These are phyloP conservation scores for Lizonia empirigonia DNA, from an alignment of 2,329 filamentous ascomycete genomes.

Conservation along the genomic window DNA sequence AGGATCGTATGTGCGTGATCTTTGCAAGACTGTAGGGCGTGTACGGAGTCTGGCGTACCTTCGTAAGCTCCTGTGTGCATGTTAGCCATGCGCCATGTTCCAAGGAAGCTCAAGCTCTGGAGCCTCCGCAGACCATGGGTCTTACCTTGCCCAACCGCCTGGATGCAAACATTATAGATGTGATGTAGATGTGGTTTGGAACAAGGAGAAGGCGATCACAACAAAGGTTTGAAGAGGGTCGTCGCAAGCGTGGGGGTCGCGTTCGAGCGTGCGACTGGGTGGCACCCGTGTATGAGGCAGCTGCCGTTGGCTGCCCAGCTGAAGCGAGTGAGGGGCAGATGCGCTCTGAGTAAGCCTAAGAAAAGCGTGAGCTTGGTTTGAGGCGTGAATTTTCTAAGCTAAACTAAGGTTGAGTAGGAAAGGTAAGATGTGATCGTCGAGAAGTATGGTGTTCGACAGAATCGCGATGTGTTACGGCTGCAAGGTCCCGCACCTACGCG, in stretches of 20 bases:
- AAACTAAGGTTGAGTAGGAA: not conserved
- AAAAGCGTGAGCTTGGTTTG: too few species aligned
- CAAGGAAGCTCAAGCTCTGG: not conserved
- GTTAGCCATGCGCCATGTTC: not conserved
- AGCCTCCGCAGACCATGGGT: not conserved
- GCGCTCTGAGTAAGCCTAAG: not conserved
- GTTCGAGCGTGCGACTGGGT: not conserved
- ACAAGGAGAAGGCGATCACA: not conserved
- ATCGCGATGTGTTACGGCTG: constrained; percentile 1
- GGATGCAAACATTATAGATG: constrained; percentile 55
- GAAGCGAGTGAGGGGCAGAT: constrained; percentile 17
- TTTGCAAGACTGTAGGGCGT: not conserved
- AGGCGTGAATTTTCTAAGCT: too few species aligned
- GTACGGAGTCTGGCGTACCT: constrained; percentile 20
- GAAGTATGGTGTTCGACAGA: not conserved
- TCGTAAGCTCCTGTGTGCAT: constrained; percentile 23
- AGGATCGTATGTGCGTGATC: not conserved
- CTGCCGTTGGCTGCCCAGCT: not conserved
- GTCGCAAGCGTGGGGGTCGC: not conserved
- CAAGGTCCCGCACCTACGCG: constrained; percentile 10
- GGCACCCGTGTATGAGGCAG: not conserved
- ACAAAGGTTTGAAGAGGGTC: not conserved
- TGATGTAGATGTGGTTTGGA: not conserved
- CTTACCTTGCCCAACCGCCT: constrained; percentile 57
- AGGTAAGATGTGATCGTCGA: not conserved